Conservation (phyloP, 2,329 filamentous ascomycete species). For the Westerdykella ornata region DNA sequence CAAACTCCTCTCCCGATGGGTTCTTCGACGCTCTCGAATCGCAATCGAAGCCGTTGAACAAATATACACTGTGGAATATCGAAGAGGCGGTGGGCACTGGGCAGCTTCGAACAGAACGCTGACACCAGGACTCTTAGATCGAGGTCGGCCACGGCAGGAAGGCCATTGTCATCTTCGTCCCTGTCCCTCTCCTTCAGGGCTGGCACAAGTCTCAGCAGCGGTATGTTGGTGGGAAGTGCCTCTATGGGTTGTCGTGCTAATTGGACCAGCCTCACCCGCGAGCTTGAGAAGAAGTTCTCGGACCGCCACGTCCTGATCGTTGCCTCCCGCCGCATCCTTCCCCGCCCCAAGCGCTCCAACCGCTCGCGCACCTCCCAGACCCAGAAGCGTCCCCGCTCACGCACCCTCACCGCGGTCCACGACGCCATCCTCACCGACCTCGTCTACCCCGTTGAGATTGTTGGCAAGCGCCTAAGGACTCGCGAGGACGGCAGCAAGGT, state of each 20-base stretch:
- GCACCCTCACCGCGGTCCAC: constrained; percentile 97
- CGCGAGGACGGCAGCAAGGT: constrained; percentile 98
- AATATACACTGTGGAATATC: constrained; percentile 22
- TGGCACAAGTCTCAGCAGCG: constrained; percentile 99
- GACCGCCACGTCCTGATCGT: constrained; percentile 99
- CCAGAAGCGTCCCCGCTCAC: constrained; percentile 97
- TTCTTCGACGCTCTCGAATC: constrained; percentile 15
- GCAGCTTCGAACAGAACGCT: constrained; percentile 43
- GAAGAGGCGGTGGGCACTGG: constrained; percentile 54
- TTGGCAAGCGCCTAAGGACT: constrained; percentile 97
- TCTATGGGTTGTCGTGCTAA: constrained; percentile 3
- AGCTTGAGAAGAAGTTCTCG: constrained; percentile 99
- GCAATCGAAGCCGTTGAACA: constrained; percentile 19
- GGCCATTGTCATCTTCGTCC: constrained; percentile 99
- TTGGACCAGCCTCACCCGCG: constrained; percentile 77
- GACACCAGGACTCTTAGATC: constrained; percentile 67
- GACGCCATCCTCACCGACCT: constrained; percentile 96
- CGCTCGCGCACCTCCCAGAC: constrained; percentile 93
- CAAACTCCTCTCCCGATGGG: constrained; percentile 13
- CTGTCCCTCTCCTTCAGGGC: constrained; percentile 93
- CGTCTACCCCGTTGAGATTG: constrained; percentile 99
- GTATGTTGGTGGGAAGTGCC: constrained; percentile 53
- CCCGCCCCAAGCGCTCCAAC: constrained; percentile 96
- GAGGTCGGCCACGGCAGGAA: constrained; percentile 99
- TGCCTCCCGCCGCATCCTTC: constrained; percentile 95